Percentiles rank a stretch among this genome's conserved stretches.
phyloP scores from a whole-genome alignment of 2,329 filamentous ascomycete genomes.

The Sporothrix sp. region DNA sequence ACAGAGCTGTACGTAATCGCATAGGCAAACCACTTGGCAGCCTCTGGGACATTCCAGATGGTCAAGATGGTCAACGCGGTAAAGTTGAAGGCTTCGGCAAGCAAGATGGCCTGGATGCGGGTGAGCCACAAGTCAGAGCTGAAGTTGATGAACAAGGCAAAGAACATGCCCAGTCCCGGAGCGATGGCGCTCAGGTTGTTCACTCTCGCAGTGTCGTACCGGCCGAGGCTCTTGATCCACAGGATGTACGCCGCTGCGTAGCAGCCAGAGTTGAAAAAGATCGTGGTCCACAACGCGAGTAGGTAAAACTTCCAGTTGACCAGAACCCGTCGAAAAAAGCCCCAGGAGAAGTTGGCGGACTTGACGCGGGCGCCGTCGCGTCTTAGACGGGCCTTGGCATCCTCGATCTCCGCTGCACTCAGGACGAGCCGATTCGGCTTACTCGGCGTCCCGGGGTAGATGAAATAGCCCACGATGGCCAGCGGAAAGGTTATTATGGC shows the following conservation, averaged over 20 bases:
- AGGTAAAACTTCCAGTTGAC: slow-evolving; percentile 34
- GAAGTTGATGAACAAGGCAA: slow-evolving; percentile 44
- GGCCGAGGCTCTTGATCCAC: slow-evolving; percentile 45
- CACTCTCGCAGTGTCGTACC: slow-evolving; percentile 3
- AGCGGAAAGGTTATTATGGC: slow-evolving; percentile 30
- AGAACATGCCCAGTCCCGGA: slow-evolving; percentile 44
- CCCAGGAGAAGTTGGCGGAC: no score
- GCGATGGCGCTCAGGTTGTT: slow-evolving; percentile 11
- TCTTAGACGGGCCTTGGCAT: not conserved
- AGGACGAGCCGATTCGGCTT: slow-evolving; percentile 28
- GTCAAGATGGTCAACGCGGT: slow-evolving; percentile 43
- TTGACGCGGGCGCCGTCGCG: not conserved
- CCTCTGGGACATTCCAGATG: slow-evolving; percentile 46
- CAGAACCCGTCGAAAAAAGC: no score
- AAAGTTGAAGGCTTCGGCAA: slow-evolving; percentile 40
- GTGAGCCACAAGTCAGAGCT: slow-evolving; percentile 43
- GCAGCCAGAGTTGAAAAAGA: slow-evolving; percentile 48
- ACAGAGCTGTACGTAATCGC: slow-evolving; percentile 37
- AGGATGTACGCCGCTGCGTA: slow-evolving; percentile 40
- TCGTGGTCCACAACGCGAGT: slow-evolving; percentile 39
- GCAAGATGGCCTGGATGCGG: slow-evolving; percentile 45
- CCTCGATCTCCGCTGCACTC: slow-evolving; percentile 17
- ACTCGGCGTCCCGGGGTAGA: slow-evolving; percentile 39
- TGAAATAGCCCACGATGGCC: slow-evolving; percentile 39
- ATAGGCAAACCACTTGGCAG: slow-evolving; percentile 45